Base-by-base conservation (phyloP, 202 grass and related monocot species). In the Cymbopogon flexuosus region DNA sequence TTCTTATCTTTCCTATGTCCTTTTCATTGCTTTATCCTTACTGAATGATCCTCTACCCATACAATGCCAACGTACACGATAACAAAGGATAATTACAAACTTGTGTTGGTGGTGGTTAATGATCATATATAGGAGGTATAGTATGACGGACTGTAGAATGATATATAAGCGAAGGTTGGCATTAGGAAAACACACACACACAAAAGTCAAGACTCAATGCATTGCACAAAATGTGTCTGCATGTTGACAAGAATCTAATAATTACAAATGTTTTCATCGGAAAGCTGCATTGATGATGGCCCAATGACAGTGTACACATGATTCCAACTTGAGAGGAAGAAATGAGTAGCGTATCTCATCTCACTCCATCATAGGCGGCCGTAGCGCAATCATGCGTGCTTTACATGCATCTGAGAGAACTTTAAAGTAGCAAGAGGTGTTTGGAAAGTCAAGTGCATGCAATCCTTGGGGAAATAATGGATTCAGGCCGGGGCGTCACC, bases 301-400 rank as follows among this genome's bases (percentile, higher is more conserved):
- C 12, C 29, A 62, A 72, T 85, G 65, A 77, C 49, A 80, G 64
- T 76, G 30, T 15, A n/a, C 19, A 52, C 29, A 49, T 75, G 68
- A 68, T 79, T 59, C 66, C 29, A 78, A 30, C 19, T 30, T 81
- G 82, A 81, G 82, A 81, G 39, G 64, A 70, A 18, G 14, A 81
- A 71, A 88, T 88, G 81, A 71, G 63, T 62, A 62, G 24, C 71
- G 58, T 89, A 81, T 88, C 82, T 81, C 77, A 81, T 88, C 82
- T 81, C 77, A 58, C 42, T 30, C 52, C 68, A 62, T 69, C 43
- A 72, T 81, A 77, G 77, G 39, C 51, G 1, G 68, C 43, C 51
- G 12, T 12, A 27, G 39, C 43, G 71, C 57, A 84, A 71, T 81
- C 57, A 88, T 81, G 82, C 51, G 54, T 58, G 54, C 19, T 84